Evolutionary conservation across 108 stramenopile species (phyloP), one percentile per base, ranked within the genome.

Genomic region (Cylindrotheca fusiformis): DNA sequence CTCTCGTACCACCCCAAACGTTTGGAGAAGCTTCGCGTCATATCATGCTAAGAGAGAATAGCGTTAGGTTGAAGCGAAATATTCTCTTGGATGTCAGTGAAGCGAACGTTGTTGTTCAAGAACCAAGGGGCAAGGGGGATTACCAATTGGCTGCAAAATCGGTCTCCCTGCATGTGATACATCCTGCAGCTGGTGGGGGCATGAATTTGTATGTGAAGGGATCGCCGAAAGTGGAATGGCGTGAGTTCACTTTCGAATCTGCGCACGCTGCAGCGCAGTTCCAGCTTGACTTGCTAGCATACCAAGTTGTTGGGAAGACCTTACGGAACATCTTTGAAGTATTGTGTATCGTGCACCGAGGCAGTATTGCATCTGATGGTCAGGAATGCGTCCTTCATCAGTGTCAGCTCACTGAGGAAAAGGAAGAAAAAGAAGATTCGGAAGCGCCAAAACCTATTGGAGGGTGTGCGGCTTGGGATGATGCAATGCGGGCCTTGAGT

Each of bases 401-500:
- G 47, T 27, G 49, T 55, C n/a, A 58, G 1, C 41, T 50, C 30
- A 19, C 27, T 14, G 52, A 32, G 20, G 52, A 57, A n/a, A 47
- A 50, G 26, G 36, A 64, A 28, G 2, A 52, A 17, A 49, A 63
- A 2, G 61, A 63, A 0, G 64, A 33, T 32, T 33, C 36, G 33
- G 3, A 51, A 6, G 1, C 1, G 3, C 51, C 44, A 2, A 60
- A 41, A 10, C 21, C 59, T 0, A 12, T 50, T 1, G 27, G 21
- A n/a, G 58, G 33, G 0, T 82, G 84, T 18, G 71, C 86, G 1
- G 80, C 86, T 22, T 80, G 86, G 59, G 86, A 91, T 63, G 86
- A 91, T 80, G 78, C 71, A 14, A 84, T 83, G 76, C 70, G 86
- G n/a, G 85, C 84, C 45, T 65, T 91, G 74, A 58, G 68, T 60